Conservation (phyloP, 164 flowering plant genomes). For the Tetracentron sinense region DNA sequence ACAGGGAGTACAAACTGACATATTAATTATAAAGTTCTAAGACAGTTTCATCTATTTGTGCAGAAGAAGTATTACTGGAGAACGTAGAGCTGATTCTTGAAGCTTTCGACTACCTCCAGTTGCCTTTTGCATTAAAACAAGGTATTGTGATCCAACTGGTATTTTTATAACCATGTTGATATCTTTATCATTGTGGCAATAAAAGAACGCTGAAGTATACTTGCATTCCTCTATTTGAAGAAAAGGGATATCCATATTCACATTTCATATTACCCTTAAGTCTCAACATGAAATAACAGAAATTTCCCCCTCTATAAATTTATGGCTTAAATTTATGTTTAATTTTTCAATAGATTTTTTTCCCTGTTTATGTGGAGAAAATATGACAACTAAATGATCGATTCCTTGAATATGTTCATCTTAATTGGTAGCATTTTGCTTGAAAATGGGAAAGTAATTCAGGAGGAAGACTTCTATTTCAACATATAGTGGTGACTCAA, state of each 20-base stretch:
- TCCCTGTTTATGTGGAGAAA: too few species aligned
- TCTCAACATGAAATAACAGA: neutral
- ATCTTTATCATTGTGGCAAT: neutral
- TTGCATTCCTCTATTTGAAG: neutral
- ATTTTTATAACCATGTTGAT: neutral
- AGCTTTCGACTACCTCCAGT: slow-evolving; percentile 85
- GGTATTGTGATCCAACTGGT: slow-evolving; percentile 34
- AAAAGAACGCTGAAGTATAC: neutral
- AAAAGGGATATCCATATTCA: neutral
- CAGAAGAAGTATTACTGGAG: slow-evolving; percentile 76
- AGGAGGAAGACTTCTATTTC: too few species aligned
- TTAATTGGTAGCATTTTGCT: too few species aligned
- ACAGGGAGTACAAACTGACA: too few species aligned
- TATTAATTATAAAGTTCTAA: neutral
- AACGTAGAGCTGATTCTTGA: slow-evolving; percentile 81
- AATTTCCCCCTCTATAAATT: neutral
- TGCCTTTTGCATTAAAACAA: slow-evolving; percentile 76
- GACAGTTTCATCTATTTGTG: slow-evolving; percentile 12
- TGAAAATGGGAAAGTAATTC: too few species aligned
- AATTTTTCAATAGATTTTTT: too few species aligned
- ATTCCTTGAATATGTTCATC: too few species aligned
- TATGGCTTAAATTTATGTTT: neutral
- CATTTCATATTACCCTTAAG: neutral
- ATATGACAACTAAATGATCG: too few species aligned
- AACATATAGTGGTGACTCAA: too few species aligned